Evolutionary conservation across 345 rosid species (phyloP).

Genomic region (Citrus maxima): DNA sequence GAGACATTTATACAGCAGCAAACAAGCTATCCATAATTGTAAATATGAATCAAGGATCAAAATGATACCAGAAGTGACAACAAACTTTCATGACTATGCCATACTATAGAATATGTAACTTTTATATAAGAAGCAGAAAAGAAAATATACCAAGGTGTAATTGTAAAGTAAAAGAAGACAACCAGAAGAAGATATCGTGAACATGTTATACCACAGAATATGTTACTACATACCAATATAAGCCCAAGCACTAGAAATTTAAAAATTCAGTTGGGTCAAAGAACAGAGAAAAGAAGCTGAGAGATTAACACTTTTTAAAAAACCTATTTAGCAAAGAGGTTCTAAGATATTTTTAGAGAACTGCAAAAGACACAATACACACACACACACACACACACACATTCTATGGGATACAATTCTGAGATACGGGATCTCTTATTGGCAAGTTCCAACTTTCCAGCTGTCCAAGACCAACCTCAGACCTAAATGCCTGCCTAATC

Average conservation of each 20-base stretch:
- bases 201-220: background rate
- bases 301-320: background rate
- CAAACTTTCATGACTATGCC: background rate
- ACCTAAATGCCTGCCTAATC: background rate
- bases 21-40: background rate
- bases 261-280: background rate
- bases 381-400: too few relatives aligned
- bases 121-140: too few relatives aligned
- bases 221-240: background rate
- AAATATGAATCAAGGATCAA: background rate
- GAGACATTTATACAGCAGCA: background rate
- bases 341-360: background rate
- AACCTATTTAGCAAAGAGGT: background rate
- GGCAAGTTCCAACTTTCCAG: background rate
- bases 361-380: background rate
- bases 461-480: background rate
- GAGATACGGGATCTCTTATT: background rate
- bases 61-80: background rate
- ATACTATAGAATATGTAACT: background rate
- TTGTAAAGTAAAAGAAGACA: background rate
- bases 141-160: background rate
- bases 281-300: background rate
- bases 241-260: background rate
- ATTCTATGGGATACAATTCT: background rate
- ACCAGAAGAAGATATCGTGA: background rate